Percentiles rank a stretch among this genome's conserved stretches.
These are phyloP conservation scores for Cryptococcus sp. DNA, from an alignment of 1,284 basidiomycete species.

Conservation along the genomic window DNA sequence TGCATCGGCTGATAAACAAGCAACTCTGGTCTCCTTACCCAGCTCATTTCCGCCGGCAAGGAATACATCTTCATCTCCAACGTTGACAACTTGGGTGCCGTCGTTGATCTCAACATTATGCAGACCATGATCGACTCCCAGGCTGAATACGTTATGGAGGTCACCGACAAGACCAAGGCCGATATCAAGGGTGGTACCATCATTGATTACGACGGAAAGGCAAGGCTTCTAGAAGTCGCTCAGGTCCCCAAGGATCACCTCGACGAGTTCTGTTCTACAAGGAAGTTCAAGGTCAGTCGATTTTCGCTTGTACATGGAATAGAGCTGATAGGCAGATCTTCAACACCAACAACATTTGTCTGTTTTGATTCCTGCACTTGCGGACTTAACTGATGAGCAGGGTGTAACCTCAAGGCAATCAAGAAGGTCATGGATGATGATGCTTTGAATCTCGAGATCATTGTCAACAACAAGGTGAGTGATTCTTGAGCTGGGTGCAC, in stretches of 20 bases:
- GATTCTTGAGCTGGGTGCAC: background rate
- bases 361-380: background rate
- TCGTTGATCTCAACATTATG: slow-evolving; percentile 61
- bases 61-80: slow-evolving; percentile 99
- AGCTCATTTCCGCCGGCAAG: slow-evolving; percentile 90
- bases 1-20: slow-evolving; percentile 51
- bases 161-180: slow-evolving; percentile 99
- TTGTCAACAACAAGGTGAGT: slow-evolving; percentile 83
- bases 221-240: slow-evolving; percentile 95
- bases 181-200: slow-evolving; percentile 99
- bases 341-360: slow-evolving; percentile 73
- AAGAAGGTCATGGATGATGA: slow-evolving; percentile 90
- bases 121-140: slow-evolving; percentile 86
- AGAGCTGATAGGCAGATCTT: slow-evolving; percentile 11
- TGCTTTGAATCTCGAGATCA: slow-evolving; percentile 74
- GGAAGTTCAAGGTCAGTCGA: slow-evolving; percentile 66
- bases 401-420: slow-evolving; percentile 89
- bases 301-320: background rate
- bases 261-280: slow-evolving; percentile 89
- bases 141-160: slow-evolving; percentile 95
- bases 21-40: slow-evolving; percentile 94
- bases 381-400: slow-evolving; percentile 49
- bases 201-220: slow-evolving; percentile 91
- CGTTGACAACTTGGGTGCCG: slow-evolving; percentile 97
- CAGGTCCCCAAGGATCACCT: slow-evolving; percentile 97